A percentile compares a stretch with the other conserved stretches of the same genome.
Conservation (phyloP, 768 basidiomycete species). For the Lanmaoa rubissima region DNA sequence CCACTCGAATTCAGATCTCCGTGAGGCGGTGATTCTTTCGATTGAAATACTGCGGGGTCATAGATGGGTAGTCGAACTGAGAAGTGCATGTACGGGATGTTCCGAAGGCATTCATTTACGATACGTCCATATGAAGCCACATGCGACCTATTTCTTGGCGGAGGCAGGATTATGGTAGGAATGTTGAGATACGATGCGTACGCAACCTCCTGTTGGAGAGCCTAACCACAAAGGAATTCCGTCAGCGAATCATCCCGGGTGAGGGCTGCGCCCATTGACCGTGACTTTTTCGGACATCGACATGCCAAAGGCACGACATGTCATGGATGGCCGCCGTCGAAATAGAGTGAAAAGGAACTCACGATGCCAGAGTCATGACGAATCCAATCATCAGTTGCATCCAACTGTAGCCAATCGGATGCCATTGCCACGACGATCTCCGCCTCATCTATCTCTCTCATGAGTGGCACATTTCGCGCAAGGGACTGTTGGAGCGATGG, state of each 20-base stretch:
- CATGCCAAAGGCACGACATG: constrained; percentile 14
- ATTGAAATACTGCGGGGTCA: constrained; percentile 62
- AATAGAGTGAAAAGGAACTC: constrained; percentile 33
- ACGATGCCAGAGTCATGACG: constrained; percentile 96
- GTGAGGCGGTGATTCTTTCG: constrained; percentile 29
- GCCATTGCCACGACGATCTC: constrained; percentile 71
- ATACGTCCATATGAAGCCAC: constrained; percentile 93
- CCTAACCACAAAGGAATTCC: constrained; percentile 46
- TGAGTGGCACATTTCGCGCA: constrained; percentile 17
- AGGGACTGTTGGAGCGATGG: constrained; percentile 11
- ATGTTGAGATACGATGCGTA: constrained; percentile 93
- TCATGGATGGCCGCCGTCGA: constrained; percentile 4
- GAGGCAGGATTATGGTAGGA: constrained; percentile 80
- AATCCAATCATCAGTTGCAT: constrained; percentile 89
- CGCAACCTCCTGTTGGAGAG: constrained; percentile 87
- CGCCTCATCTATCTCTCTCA: constrained; percentile 57
- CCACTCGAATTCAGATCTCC: constrained; percentile 32
- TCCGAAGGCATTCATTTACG: constrained; percentile 73
- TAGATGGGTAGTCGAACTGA: constrained; percentile 84
- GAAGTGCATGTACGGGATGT: constrained; percentile 69
- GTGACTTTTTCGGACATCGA: constrained; percentile 12
- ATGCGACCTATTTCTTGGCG: constrained; percentile 79
- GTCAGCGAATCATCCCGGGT: constrained; percentile 12
- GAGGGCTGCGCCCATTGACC: constrained; percentile 19
- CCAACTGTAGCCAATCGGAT: constrained; percentile 95